A percentile compares a stretch with the other conserved stretches of the same genome.
phyloP scores from a whole-genome alignment of 202 grass and related monocot species.

The Alloteropsis angusta region DNA sequence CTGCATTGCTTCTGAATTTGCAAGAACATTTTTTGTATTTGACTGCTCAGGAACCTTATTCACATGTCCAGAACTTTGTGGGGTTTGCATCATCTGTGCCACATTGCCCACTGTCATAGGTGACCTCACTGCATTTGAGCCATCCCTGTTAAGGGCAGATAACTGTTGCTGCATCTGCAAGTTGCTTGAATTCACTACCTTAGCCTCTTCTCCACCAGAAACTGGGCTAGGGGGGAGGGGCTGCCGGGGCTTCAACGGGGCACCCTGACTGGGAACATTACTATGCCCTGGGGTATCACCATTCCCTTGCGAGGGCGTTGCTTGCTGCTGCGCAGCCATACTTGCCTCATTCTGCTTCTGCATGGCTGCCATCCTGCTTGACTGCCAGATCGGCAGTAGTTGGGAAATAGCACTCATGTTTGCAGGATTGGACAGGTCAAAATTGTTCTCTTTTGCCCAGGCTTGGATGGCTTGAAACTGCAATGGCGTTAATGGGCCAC shows the following conservation, averaged over 20 bases:
- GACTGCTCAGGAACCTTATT: constrained; percentile 52
- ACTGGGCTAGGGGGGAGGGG: constrained; percentile 26
- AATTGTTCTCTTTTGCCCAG: constrained; percentile 81
- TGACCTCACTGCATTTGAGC: constrained; percentile 49
- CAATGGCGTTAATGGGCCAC: constrained; percentile 39
- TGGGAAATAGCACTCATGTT: constrained; percentile 73
- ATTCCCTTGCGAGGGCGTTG: constrained; percentile 43
- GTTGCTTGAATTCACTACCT: constrained; percentile 46
- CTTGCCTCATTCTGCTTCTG: constrained; percentile 60
- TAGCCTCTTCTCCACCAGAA: constrained; percentile 41
- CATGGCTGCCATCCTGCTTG: constrained; percentile 45
- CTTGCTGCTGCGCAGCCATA: constrained; percentile 40
- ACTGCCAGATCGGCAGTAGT: constrained; percentile 60
- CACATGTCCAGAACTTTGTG: constrained; percentile 43
- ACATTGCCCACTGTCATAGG: constrained; percentile 38
- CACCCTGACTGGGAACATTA: constrained; percentile 43
- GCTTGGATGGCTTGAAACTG: constrained; percentile 78
- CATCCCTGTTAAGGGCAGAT: constrained; percentile 31
- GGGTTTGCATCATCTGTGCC: constrained; percentile 36
- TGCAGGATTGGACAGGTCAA: constrained; percentile 82
- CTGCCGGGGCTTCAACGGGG: constrained; percentile 45
- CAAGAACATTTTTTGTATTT: constrained; percentile 41
- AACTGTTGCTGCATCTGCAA: constrained; percentile 65
- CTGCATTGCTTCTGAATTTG: constrained; percentile 47
- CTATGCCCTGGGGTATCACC: constrained; percentile 49